phyloP scores from a whole-genome alignment of 208 protist species.

The Acanthamoeba healyi region DNA sequence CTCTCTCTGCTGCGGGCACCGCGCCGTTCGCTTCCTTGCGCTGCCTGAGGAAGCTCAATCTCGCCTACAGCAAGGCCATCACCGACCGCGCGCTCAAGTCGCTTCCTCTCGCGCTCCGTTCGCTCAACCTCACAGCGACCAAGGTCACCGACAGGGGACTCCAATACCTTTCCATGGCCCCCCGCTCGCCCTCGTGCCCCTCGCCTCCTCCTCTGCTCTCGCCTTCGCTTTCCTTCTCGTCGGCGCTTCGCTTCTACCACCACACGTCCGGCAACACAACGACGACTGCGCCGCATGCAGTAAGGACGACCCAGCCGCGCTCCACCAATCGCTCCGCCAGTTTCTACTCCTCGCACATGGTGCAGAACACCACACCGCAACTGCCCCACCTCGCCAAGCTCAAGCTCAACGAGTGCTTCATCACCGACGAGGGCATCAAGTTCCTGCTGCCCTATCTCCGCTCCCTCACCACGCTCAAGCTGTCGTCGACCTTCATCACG shows the following conservation, averaged over 20 bases:
- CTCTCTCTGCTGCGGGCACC: not conserved
- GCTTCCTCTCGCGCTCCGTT: not conserved
- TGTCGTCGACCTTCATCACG: conserved; percentile 8
- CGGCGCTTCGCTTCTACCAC: not conserved
- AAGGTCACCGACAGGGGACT: not conserved
- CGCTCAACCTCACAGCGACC: not conserved
- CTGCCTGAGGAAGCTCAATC: not conserved
- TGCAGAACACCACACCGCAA: not conserved
- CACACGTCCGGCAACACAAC: not conserved
- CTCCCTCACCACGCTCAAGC: not conserved
- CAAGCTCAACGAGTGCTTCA: conserved; percentile 17
- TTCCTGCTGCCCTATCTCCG: not conserved
- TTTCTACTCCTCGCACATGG: not conserved
- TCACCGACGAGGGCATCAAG: conserved; percentile 27
- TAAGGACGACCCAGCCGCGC: not conserved
- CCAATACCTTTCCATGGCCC: not conserved
- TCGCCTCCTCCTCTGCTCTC: not conserved
- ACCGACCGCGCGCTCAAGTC: not conserved
- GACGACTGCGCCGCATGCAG: not conserved
- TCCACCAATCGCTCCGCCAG: not conserved
- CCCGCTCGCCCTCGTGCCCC: not conserved
- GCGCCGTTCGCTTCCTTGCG: not conserved
- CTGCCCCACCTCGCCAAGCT: not conserved
- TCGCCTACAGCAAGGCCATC: not conserved
- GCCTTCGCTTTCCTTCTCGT: conserved; percentile 22